Evolutionary conservation across 768 basidiomycete genomes (phyloP).

Genomic region (Suillus luteus): DNA sequence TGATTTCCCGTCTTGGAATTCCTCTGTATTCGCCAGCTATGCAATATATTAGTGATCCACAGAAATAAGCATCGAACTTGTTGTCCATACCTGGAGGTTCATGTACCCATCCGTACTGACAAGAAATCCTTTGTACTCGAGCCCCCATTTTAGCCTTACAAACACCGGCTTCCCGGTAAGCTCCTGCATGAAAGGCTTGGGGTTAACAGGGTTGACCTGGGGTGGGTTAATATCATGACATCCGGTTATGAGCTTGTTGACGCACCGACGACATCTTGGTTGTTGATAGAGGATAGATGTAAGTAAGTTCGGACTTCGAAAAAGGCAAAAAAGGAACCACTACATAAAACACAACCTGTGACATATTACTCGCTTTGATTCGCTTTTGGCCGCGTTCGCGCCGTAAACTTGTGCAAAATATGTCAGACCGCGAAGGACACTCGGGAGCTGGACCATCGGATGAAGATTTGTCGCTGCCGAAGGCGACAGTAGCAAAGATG

Average conservation of each 20-base stretch:
- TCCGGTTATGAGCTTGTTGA: slow-evolving; percentile 21
- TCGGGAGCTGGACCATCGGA: slow-evolving; percentile 67
- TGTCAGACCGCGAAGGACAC: slow-evolving; percentile 92
- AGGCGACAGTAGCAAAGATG: slow-evolving; percentile 98
- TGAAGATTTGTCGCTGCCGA: slow-evolving; percentile 92
- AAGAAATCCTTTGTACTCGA: slow-evolving; percentile 98
- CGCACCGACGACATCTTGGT: slow-evolving; percentile 70
- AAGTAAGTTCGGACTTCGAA: slow-evolving; percentile 42
- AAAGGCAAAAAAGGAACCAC: slow-evolving; percentile 25
- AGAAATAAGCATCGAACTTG: neutral
- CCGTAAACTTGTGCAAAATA: slow-evolving; percentile 46
- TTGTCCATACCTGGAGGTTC: slow-evolving; percentile 85
- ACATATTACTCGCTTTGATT: slow-evolving; percentile 12
- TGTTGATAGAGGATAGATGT: slow-evolving; percentile 34
- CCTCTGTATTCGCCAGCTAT: slow-evolving; percentile 98
- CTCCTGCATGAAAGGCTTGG: slow-evolving; percentile 98
- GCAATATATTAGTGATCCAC: slow-evolving; percentile 2
- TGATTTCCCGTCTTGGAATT: slow-evolving; percentile 94
- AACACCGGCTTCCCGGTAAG: slow-evolving; percentile 96
- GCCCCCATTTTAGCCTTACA: slow-evolving; percentile 97
- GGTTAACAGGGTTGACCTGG: slow-evolving; percentile 92
- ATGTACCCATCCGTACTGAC: slow-evolving; percentile 99
- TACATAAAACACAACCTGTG: slow-evolving; percentile 15
- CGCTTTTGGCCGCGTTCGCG: slow-evolving; percentile 25
- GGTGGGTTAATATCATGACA: slow-evolving; percentile 16